phyloP scores from a whole-genome alignment of 352 stramenopile genomes.

The Phytophthora agathidicida region DNA sequence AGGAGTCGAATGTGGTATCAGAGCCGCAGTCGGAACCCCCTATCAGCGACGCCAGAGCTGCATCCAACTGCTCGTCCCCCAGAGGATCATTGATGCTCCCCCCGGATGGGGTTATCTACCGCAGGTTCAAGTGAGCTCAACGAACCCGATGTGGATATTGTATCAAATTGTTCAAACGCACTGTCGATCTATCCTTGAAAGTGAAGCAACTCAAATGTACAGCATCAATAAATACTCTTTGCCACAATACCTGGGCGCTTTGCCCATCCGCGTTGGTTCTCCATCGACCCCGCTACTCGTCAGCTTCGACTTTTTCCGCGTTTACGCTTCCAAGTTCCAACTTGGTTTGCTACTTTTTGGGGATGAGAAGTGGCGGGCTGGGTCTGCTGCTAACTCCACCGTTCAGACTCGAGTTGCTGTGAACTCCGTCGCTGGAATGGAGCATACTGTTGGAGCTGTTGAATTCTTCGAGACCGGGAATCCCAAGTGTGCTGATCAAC shows the following conservation, averaged over 20 bases:
- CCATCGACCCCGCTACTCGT: neutral
- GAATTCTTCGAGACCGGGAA: slow-evolving; percentile 21
- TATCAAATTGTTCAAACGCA: slow-evolving; percentile 38
- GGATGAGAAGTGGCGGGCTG: neutral
- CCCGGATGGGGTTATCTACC: slow-evolving; percentile 24
- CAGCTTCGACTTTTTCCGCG: neutral
- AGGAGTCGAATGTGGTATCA: slow-evolving; percentile 33
- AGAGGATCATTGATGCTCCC: slow-evolving; percentile 11
- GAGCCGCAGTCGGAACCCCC: slow-evolving; percentile 26
- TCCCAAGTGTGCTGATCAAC: slow-evolving; percentile 24
- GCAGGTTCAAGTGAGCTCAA: slow-evolving; percentile 27
- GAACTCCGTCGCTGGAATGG: slow-evolving; percentile 2
- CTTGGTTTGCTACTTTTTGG: too few species aligned
- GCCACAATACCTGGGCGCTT: slow-evolving; percentile 3
- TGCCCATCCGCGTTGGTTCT: neutral
- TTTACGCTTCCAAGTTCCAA: too few species aligned
- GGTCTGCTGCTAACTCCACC: neutral
- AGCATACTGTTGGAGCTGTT: neutral
- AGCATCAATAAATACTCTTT: slow-evolving; percentile 35
- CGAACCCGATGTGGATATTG: slow-evolving; percentile 15
- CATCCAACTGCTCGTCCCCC: slow-evolving; percentile 17
- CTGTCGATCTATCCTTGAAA: slow-evolving; percentile 13
- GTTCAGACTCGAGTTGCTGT: neutral
- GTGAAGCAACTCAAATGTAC: slow-evolving; percentile 24
- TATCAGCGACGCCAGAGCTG: slow-evolving; percentile 25